Evolutionary conservation across 2,329 filamentous ascomycete species (phyloP).

Genomic region (Aspergillus fischeri): DNA sequence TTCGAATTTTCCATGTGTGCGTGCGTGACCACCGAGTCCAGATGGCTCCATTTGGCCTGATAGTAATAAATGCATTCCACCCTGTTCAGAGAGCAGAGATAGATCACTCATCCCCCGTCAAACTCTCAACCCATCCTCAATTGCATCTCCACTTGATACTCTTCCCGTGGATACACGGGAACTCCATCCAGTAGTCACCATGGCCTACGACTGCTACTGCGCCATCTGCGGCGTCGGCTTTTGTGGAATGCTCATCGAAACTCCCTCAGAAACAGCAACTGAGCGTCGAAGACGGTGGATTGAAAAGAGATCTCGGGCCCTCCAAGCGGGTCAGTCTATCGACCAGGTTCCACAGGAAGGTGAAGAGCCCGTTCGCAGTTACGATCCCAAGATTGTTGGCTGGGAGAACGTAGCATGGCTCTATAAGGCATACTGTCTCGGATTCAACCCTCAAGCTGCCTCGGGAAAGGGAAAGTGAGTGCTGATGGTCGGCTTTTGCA

Average conservation of each 20-base stretch:
- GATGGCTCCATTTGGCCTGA: neutral
- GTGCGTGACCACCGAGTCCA: neutral
- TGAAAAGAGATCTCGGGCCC: slow-evolving; percentile 12
- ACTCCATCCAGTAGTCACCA: neutral
- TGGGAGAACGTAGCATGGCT: slow-evolving; percentile 15
- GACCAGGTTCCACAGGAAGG: slow-evolving; percentile 3
- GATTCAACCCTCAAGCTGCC: slow-evolving; percentile 2
- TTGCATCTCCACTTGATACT: neutral
- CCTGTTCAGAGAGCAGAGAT: neutral
- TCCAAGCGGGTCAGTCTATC: slow-evolving; percentile 6
- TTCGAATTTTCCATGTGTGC: neutral
- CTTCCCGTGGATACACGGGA: neutral
- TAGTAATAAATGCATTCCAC: neutral
- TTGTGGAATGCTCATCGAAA: slow-evolving; percentile 18
- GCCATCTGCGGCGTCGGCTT: slow-evolving; percentile 20
- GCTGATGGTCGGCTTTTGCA: neutral
- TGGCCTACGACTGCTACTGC: slow-evolving; percentile 23
- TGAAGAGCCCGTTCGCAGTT: slow-evolving; percentile 14
- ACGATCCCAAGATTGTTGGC: slow-evolving; percentile 17
- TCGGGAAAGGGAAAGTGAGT: slow-evolving; percentile 13
- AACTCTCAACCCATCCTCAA: neutral
- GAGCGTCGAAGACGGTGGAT: slow-evolving; percentile 17
- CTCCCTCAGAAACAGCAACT: slow-evolving; percentile 12
- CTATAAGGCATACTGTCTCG: slow-evolving; percentile 17
- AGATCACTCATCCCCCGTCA: neutral